Conservation (phyloP, 805 yeast species). For the Yamadazyma takamatsuzukensis region DNA sequence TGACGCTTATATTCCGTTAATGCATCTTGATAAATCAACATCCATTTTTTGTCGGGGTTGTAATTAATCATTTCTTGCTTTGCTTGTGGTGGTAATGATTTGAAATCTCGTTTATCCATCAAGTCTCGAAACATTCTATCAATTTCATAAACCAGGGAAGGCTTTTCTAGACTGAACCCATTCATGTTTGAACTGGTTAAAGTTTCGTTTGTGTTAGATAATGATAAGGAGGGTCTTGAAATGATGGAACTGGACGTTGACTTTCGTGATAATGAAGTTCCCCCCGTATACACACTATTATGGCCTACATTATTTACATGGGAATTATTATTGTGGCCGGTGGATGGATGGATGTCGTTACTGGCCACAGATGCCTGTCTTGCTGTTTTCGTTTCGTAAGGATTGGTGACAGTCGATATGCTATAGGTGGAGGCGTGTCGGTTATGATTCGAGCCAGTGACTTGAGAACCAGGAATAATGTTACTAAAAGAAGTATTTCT, state of each 20-base stretch:
- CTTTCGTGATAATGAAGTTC: conserved; percentile 17
- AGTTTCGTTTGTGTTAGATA: conserved; percentile 14
- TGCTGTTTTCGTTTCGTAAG: conserved; percentile 25
- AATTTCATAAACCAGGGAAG: conserved; percentile 60
- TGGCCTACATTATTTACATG: not conserved
- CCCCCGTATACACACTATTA: conserved; percentile 3
- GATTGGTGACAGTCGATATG: conserved; percentile 26
- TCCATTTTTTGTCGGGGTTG: conserved; percentile 81
- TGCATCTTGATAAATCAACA: conserved; percentile 83
- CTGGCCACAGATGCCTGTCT: conserved; percentile 4
- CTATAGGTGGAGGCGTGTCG: conserved; percentile 40
- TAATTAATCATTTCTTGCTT: conserved; percentile 73
- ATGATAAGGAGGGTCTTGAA: conserved; percentile 22
- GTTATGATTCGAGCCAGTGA: conserved; percentile 30
- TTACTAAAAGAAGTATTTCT: conserved; percentile 11
- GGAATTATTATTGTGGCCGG: not conserved
- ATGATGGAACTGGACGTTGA: conserved; percentile 21
- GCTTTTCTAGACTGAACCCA: conserved; percentile 55
- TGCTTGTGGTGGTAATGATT: conserved; percentile 64
- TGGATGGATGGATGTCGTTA: conserved; percentile 15
- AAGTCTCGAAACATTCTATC: conserved; percentile 74
- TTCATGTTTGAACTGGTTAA: conserved; percentile 10
- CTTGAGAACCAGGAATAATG: conserved; percentile 28
- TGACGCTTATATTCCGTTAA: conserved; percentile 67
- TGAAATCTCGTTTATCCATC: conserved; percentile 80